Evolutionary conservation across 306 rosid genomes (phyloP), one percentile per base, ranked within the genome.

Genomic region (Ceratonia siliqua): DNA sequence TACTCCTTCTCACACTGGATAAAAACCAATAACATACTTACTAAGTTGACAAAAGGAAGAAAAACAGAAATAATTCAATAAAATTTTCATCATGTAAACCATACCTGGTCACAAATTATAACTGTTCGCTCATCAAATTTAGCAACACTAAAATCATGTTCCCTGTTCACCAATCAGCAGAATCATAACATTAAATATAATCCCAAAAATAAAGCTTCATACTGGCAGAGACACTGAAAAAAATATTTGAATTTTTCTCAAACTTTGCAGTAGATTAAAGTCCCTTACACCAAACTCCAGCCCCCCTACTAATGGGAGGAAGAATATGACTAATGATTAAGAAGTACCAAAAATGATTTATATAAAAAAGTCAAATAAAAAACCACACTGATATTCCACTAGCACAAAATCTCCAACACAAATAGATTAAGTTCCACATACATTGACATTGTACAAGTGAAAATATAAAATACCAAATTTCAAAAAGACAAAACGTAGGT

Each of bases 1-100:
- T 87, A 95, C 89, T 95, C 99, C 88, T 89, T 95, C 84, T 95
- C 99, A 78, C 99, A 95, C 99, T 95, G 79, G 59, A 78, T 52
- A 83, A 63, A 35, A 88, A 82, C 14, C 38, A 73, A 28, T 2
- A 81, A 69, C 38, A 69, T 38, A 65, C 25, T 80, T 69, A 48
- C 21, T 33, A 43, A 43, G 43, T 42, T 49, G 35, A 57, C 45
- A 62, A 68, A 53, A 61, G 24, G 22, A 67, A 72, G 58, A 73
- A 45, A 14, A n/a, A 5, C 46, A 7, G 68, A 30, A 57, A 59
- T 2, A 59, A 14, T 56, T 62, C 27, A 42, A 52, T 9, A 22
- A 67, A 70, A 39, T 33, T 32, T 32, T 57, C 54, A 18, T 52
- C 74, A 35, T 8, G 41, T 33, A 78, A 27, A 65, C 33, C 90